Conservation (phyloP, 2,329 filamentous ascomycete species). For the Monilinia vaccinii-corymbosi region DNA sequence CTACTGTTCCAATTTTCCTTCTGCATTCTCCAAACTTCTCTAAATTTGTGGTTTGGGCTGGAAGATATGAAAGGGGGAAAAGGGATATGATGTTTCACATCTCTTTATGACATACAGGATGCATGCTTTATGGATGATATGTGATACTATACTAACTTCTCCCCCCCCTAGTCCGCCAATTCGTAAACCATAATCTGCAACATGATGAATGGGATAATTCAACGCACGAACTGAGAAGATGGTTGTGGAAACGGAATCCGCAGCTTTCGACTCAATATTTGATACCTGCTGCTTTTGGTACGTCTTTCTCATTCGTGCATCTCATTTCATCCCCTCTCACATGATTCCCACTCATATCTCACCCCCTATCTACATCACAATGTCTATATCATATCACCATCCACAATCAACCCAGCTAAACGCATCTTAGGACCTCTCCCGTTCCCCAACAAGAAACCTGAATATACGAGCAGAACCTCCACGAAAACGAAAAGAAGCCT, state of each 20-base stretch:
- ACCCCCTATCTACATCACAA: not conserved
- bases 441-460: not conserved
- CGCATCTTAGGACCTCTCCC: not conserved
- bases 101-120: no score
- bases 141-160: not conserved
- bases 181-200: conserved; percentile 38
- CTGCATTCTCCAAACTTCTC: no score
- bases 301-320: conserved; percentile 6
- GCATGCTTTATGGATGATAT: not conserved
- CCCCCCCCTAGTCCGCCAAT: conserved; percentile 28
- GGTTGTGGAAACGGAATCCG: conserved; percentile 32
- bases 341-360: not conserved
- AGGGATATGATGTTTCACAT: no score
- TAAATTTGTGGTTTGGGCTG: not conserved
- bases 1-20: not conserved
- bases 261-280: conserved; percentile 39
- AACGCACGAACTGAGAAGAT: conserved; percentile 37
- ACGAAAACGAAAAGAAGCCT: conserved; percentile 19
- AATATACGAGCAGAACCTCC: no score
- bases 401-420: no score
- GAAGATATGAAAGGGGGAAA: not conserved
- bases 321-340: conserved; percentile 2
- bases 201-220: conserved; percentile 46
- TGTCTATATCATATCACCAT: no score
- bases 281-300: conserved; percentile 14